Percentiles rank a stretch among this genome's conserved stretches.
Evolutionary conservation across 202 grass and related monocot genomes (phyloP).

Genomic region (Carex sylvatica): DNA sequence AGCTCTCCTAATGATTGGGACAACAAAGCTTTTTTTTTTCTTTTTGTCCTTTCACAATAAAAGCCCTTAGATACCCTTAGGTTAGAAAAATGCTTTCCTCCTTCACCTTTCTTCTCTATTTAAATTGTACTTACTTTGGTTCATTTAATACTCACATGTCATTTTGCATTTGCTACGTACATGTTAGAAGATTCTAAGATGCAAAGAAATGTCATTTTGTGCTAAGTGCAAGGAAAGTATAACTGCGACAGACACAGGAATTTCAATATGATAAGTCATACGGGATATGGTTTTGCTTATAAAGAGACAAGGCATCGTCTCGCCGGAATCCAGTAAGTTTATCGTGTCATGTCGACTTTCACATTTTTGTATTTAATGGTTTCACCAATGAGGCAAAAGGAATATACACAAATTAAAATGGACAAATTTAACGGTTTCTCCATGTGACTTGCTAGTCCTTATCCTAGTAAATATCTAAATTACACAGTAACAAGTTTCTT

Average conservation of each 20-base stretch:
- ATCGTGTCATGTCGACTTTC: background rate
- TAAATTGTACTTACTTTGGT: background rate
- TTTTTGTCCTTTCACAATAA: background rate
- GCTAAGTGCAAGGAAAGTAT: background rate
- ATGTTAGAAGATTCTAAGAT: background rate
- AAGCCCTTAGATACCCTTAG: constrained; percentile 2
- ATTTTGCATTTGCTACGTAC: background rate
- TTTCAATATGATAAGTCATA: constrained; percentile 21
- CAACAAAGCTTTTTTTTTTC: background rate
- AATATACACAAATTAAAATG: background rate
- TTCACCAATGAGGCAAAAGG: background rate
- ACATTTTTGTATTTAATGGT: background rate
- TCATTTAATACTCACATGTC: background rate
- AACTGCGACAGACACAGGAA: background rate
- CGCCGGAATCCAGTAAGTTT: constrained; percentile 28
- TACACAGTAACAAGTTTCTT: background rate
- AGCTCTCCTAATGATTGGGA: constrained; percentile 3
- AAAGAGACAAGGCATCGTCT: constrained; percentile 8
- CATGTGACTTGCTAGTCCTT: background rate
- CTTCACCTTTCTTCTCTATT: background rate
- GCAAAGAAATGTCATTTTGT: background rate
- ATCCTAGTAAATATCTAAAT: background rate
- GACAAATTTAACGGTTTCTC: background rate
- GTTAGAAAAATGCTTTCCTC: constrained; percentile 12
- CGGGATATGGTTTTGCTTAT: background rate